Base-by-base conservation (phyloP, 2,329 filamentous ascomycete species). In the Diaporthe sp. region DNA sequence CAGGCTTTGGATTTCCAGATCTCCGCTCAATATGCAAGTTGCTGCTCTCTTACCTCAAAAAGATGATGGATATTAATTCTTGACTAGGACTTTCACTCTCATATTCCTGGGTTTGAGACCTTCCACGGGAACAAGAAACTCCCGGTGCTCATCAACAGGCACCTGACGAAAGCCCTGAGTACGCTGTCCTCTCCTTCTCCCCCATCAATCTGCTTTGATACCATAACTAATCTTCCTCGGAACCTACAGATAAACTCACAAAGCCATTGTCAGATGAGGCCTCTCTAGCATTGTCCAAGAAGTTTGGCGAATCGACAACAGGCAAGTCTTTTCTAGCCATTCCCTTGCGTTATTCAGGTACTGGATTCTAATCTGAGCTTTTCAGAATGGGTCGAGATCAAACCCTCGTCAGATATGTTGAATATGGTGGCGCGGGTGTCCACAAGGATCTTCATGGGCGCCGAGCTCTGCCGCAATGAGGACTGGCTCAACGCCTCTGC, bases 361-460 rank as follows among this genome's bases (percentile, higher is more conserved):
- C 30, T 38, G 38, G 38, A n/a, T 9, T 30, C 8, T 64, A 28
- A 45, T 13, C 25, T 45, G 12, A n/a, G 9, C 25, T 28, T 19
- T 45, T 10, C n/a, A 73, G 71, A 73, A 42, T 73, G 71, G 71
- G n/a, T 42, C 42, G 25, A 68, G 22, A 17, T 73, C 38, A 73
- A 38, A 4, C 54, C 60, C 4, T 28, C 47, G 2, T 35, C 40
- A n/a, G 47, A 42, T 25, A 57, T 87, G 25, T 83, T 87, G 2
- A 80, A 83, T 22, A 77, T 87, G 7, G 83, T 90, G 10, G 86
- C 87, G 13, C 85, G 87, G 8, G 77, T 89, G 13, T 88, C 88
- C 0, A 86, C 88, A 2, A 82, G 86, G 8, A 83, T 88, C 2
- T 89, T 89, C 75, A 79, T 89, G 3, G 87, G 87, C 4, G 77